These are phyloP conservation scores for Sporothrix variecibatus DNA, from an alignment of 2,329 filamentous ascomycete genomes.

Conservation along the genomic window DNA sequence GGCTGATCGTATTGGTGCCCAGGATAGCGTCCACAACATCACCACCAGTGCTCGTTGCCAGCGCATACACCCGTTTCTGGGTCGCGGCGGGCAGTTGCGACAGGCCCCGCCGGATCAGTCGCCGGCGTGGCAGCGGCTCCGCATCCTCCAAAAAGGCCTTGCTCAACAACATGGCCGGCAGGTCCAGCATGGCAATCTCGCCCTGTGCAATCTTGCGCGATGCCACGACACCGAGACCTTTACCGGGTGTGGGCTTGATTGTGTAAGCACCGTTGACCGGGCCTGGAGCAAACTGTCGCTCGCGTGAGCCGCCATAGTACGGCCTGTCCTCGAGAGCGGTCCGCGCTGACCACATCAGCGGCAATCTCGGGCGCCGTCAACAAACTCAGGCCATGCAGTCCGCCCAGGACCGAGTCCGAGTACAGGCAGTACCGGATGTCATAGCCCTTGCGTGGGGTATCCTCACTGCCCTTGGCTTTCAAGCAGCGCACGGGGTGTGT, in stretches of 20 bases:
- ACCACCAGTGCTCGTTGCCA: slow-evolving; percentile 38
- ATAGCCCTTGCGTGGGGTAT: neutral
- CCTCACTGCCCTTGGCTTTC: neutral
- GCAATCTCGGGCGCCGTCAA: slow-evolving; percentile 32
- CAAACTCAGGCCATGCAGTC: slow-evolving; percentile 31
- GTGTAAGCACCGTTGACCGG: slow-evolving; percentile 33
- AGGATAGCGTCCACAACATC: slow-evolving; percentile 40
- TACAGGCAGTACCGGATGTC: slow-evolving; percentile 32
- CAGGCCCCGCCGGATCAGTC: slow-evolving; percentile 37
- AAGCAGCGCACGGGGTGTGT: slow-evolving; percentile 28
- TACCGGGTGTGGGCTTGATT: slow-evolving; percentile 35
- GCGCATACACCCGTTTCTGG: slow-evolving; percentile 33
- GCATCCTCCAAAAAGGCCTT: slow-evolving; percentile 33
- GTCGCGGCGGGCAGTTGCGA: slow-evolving; percentile 34
- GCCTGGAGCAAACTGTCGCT: slow-evolving; percentile 21
- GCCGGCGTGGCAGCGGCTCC: slow-evolving; percentile 31
- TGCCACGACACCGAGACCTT: slow-evolving; percentile 40
- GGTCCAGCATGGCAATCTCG: slow-evolving; percentile 38
- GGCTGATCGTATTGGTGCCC: slow-evolving; percentile 41
- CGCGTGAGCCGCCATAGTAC: slow-evolving; percentile 30
- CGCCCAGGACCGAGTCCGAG: slow-evolving; percentile 30
- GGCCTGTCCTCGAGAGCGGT: slow-evolving; percentile 32
- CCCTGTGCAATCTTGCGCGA: slow-evolving; percentile 37
- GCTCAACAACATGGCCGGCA: slow-evolving; percentile 36
- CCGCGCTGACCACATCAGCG: slow-evolving; percentile 29